A percentile compares a stretch with the other conserved stretches of the same genome.
Evolutionary conservation across 2,329 filamentous ascomycete species (phyloP).

Genomic region (Endoconidiophora laricicola): DNA sequence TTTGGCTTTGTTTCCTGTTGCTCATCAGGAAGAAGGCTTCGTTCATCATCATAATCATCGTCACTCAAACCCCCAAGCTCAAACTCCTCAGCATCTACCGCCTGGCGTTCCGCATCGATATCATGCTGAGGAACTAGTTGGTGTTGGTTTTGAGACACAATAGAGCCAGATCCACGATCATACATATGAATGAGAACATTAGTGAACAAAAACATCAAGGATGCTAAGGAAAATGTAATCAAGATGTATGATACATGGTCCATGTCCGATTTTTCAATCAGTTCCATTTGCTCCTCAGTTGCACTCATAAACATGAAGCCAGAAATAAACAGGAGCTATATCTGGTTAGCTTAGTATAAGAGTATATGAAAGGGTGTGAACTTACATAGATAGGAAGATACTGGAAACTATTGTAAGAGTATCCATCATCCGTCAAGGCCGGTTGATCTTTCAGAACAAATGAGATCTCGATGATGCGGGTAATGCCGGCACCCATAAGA

Average conservation of each 20-base stretch:
- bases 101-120: slow-evolving; percentile 33
- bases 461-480: slow-evolving; percentile 76
- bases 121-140: slow-evolving; percentile 14
- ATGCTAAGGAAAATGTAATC: slow-evolving; percentile 78
- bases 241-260: slow-evolving; percentile 86
- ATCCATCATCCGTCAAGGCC: slow-evolving; percentile 47
- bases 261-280: slow-evolving; percentile 57
- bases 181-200: slow-evolving; percentile 78
- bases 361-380: slow-evolving; percentile 17
- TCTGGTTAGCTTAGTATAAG: slow-evolving; percentile 14
- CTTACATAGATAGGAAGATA: slow-evolving; percentile 40
- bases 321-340: slow-evolving; percentile 69
- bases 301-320: slow-evolving; percentile 97
- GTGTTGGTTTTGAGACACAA: neutral
- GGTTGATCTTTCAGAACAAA: slow-evolving; percentile 67
- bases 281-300: slow-evolving; percentile 84
- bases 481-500: slow-evolving; percentile 73
- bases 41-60: slow-evolving; percentile 60
- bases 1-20: neutral
- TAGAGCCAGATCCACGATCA: slow-evolving; percentile 38
- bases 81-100: slow-evolving; percentile 70
- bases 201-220: slow-evolving; percentile 77
- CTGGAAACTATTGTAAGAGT: slow-evolving; percentile 47
- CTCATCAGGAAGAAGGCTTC: slow-evolving; percentile 7
- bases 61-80: slow-evolving; percentile 82